A percentile compares a stretch with the other conserved stretches of the same genome.
Evolutionary conservation across 257 asterid genomes (phyloP).

Genomic region (Solanum boliviense): DNA sequence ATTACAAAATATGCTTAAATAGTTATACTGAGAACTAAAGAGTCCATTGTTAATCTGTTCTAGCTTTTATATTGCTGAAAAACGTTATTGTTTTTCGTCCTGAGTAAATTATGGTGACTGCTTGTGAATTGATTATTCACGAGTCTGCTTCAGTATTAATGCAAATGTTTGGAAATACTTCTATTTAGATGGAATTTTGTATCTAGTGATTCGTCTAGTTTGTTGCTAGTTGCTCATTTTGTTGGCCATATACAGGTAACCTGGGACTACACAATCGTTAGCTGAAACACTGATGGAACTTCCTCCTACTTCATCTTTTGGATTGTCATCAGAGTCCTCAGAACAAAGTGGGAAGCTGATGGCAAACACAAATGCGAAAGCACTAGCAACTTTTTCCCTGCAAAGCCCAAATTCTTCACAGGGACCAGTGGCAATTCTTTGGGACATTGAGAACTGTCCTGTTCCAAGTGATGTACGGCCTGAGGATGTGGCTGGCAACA

Average conservation of each 20-base stretch:
- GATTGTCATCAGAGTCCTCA: slow-evolving; percentile 18
- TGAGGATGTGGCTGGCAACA: slow-evolving; percentile 83
- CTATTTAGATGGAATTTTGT: background rate
- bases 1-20: background rate
- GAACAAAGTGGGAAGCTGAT: slow-evolving; percentile 19
- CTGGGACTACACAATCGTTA: background rate
- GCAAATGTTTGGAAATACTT: background rate
- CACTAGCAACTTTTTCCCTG: slow-evolving; percentile 14
- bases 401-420: slow-evolving; percentile 19
- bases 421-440: slow-evolving; percentile 71
- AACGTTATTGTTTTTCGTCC: background rate
- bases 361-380: slow-evolving; percentile 17
- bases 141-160: background rate
- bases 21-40: background rate
- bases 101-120: background rate
- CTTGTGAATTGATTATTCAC: background rate
- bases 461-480: slow-evolving; percentile 82
- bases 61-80: background rate
- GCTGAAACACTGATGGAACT: slow-evolving; percentile 24
- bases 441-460: slow-evolving; percentile 99
- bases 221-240: background rate
- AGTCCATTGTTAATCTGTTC: background rate
- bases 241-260: slow-evolving; percentile 15
- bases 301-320: slow-evolving; percentile 16
- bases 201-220: background rate